Percentiles rank a stretch among this genome's conserved stretches.
These are phyloP conservation scores for Opeltia flavorubescens DNA, from an alignment of 495 filamentous ascomycete species.

Conservation along the genomic window DNA sequence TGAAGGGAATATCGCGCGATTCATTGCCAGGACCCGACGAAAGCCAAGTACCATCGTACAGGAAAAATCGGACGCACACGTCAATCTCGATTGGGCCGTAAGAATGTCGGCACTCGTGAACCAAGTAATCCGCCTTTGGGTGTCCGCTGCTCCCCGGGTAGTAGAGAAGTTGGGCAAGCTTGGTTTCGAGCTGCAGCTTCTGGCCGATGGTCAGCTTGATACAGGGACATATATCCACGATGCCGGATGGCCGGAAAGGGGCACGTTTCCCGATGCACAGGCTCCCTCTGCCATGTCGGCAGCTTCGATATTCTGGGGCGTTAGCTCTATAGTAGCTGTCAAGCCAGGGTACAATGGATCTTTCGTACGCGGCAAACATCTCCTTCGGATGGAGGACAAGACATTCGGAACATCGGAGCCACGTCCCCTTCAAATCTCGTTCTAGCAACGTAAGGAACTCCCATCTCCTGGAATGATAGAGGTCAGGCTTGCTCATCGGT, in stretches of 20 bases:
- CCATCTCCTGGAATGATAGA: background rate
- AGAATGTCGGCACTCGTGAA: background rate
- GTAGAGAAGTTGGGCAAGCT: background rate
- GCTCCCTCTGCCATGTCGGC: background rate
- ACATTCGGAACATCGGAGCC: background rate
- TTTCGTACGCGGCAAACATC: background rate
- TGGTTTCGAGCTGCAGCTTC: background rate
- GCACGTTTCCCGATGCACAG: background rate
- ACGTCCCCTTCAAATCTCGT: background rate
- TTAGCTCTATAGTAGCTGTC: background rate
- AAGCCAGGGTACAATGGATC: constrained; percentile 1
- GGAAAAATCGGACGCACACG: background rate
- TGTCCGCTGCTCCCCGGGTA: background rate
- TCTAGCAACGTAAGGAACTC: background rate
- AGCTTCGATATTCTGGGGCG: background rate
- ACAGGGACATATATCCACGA: background rate
- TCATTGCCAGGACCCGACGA: background rate
- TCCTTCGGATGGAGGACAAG: background rate
- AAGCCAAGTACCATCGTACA: background rate
- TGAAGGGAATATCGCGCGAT: background rate
- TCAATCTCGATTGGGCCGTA: background rate
- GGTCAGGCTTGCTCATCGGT: background rate
- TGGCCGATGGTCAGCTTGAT: background rate
- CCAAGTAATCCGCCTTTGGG: background rate
- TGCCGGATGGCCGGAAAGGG: background rate